Percentiles rank a stretch among this genome's conserved stretches.
phyloP scores from a whole-genome alignment of 352 stramenopile species.

The Phytophthora colocasiae region DNA sequence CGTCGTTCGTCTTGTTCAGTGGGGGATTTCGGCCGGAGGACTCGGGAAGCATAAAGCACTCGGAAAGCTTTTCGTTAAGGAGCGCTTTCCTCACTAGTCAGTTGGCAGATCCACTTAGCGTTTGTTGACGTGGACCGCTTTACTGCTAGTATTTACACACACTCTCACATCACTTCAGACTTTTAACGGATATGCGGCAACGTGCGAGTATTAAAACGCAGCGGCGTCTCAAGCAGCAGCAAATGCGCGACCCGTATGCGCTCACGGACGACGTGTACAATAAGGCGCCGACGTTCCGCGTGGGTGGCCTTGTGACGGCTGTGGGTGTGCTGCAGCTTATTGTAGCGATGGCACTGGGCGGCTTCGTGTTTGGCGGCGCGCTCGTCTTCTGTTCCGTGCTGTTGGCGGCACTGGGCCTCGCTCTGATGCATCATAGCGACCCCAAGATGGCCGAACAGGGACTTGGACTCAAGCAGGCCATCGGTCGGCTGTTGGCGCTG shows the following conservation, averaged over 20 bases:
- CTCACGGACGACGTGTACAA: constrained; percentile 35
- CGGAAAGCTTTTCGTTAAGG: constrained; percentile 18
- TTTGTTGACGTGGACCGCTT: constrained; percentile 9
- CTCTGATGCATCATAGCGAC: constrained; percentile 25
- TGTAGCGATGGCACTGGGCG: constrained; percentile 29
- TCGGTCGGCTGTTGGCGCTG: constrained; percentile 36
- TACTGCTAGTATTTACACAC: constrained; percentile 31
- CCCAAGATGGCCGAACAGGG: constrained; percentile 11
- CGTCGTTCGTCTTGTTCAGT: constrained; percentile 29
- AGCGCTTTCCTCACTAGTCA: constrained; percentile 36
- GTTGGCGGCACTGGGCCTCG: constrained; percentile 29
- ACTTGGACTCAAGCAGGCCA: constrained; percentile 27
- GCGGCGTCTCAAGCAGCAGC: constrained; percentile 36
- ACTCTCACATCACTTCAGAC: neutral
- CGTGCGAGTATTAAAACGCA: constrained; percentile 46
- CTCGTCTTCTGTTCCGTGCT: constrained; percentile 48
- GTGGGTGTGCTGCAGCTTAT: constrained; percentile 44
- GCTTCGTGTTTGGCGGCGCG: constrained; percentile 48
- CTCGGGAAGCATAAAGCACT: constrained; percentile 20
- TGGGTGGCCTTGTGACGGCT: constrained; percentile 47
- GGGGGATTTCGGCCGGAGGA: constrained; percentile 29
- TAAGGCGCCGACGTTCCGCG: constrained; percentile 39
- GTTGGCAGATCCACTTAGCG: constrained; percentile 15
- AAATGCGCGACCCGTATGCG: constrained; percentile 35
- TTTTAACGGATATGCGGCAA: constrained; percentile 30